Percentiles rank a stretch among this genome's conserved stretches.
phyloP scores from a whole-genome alignment of 805 yeast species.

The Yamadazyma sp. region DNA sequence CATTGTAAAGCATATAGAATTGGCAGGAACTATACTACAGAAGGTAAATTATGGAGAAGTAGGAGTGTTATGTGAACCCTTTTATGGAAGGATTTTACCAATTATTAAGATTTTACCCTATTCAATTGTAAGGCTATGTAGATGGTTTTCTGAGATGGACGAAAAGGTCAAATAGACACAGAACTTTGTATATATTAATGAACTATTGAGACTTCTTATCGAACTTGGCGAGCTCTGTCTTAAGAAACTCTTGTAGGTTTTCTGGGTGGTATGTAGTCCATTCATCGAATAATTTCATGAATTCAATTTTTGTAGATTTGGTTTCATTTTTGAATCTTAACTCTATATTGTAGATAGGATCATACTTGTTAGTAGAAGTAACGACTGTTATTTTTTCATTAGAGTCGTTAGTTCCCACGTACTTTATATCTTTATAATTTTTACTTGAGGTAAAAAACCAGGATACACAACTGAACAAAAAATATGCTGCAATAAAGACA shows the following conservation, averaged over 20 bases:
- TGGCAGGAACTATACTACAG: constrained; percentile 34
- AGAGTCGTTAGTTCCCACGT: constrained; percentile 36
- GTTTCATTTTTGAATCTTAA: constrained; percentile 28
- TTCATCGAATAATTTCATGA: constrained; percentile 44
- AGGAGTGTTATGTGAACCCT: constrained; percentile 45
- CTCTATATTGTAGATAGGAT: constrained; percentile 42
- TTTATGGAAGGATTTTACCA: constrained; percentile 47
- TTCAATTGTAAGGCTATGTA: constrained; percentile 30
- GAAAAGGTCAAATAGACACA: constrained; percentile 20
- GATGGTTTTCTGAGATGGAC: constrained; percentile 39
- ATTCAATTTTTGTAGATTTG: constrained; percentile 22
- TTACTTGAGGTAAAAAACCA: constrained; percentile 27
- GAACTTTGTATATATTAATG: too few species aligned
- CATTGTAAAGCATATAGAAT: constrained; percentile 30
- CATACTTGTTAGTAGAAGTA: constrained; percentile 40
- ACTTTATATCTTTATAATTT: constrained; percentile 44
- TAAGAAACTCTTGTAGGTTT: constrained; percentile 22
- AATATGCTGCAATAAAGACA: constrained; percentile 36
- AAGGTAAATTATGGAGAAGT: constrained; percentile 33
- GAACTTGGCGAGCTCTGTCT: constrained; percentile 9
- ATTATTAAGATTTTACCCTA: constrained; percentile 41
- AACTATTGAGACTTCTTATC: constrained; percentile 14
- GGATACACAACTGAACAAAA: constrained; percentile 30
- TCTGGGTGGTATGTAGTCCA: constrained; percentile 41
- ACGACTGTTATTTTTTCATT: constrained; percentile 36